Base-by-base conservation (phyloP, 176 grass and related monocot species). In the Carex scoparia region DNA sequence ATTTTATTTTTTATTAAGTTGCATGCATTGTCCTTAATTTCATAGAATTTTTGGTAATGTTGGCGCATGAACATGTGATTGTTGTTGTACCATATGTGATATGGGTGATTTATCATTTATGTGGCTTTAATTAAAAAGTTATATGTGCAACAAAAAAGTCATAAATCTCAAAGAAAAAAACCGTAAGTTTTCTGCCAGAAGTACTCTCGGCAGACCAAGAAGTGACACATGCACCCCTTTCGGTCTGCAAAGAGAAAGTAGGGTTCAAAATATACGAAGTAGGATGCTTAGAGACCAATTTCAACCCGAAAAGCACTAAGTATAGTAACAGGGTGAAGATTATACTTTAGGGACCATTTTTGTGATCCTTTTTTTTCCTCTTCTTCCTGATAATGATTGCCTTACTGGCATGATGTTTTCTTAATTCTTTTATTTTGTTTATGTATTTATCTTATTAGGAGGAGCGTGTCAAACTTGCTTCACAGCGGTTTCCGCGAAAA, bases 401-500 rank as follows among this genome's bases (percentile, higher is more conserved):
- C 58, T 16, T 4, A 33, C 58, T 58, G 40, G 69, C 53, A 57
- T 3, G 10, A 58, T 79, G 5, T 33, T 33, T 77, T 27, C 80
- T 68, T 30, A 67, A 83, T 51, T 55, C 31, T 68, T 42, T 42
- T 83, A 15, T 63, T 7, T 28, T 89, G 56, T 80, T 31, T 81
- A 62, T 62, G 12, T 57, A 56, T 72, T 85, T 68, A 74, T 4
- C 48, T 69, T 84, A 23, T 51, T 77, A 99, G 96, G 91, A 91
- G 96, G 88, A 99, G 96, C 51, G 96, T 99, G 38, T 99, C 96
- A 81, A 99, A 99, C 90, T 93, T 99, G 82, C 96, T 99, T 69
- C 92, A 86, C 66, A 99, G 94, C 86, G 96, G 90, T 18, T 99
- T 99, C 81, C 93, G 96, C 81, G 91, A 95, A 90, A 99, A 94